Conservation (phyloP, 148 eudicot genomes). For the Vaccinium darrowii region DNA sequence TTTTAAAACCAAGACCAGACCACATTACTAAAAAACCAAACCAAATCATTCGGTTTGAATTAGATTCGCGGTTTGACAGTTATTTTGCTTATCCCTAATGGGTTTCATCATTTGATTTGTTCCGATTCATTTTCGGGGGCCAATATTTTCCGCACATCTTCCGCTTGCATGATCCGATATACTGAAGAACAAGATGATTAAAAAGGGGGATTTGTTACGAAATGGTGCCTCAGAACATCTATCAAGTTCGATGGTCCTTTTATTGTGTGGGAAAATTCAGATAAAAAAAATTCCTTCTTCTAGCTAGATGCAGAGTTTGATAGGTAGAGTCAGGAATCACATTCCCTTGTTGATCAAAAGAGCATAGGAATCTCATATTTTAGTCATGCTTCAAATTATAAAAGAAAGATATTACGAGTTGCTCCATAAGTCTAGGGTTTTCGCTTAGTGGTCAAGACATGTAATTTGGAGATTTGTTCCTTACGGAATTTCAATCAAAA, state of each 20-base stretch:
- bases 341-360: slow-evolving; percentile 10
- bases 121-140: neutral
- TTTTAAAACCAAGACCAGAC: too few species aligned
- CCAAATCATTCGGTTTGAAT: too few species aligned
- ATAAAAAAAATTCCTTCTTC: neutral
- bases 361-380: slow-evolving; percentile 9
- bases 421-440: too few species aligned
- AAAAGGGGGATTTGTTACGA: slow-evolving; percentile 5
- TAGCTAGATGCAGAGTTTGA: neutral
- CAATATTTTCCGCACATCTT: neutral
- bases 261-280: neutral
- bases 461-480: too few species aligned
- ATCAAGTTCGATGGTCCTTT: neutral
- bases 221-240: neutral
- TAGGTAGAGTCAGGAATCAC: slow-evolving; percentile 15
- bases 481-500: too few species aligned
- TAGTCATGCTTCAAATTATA: neutral
- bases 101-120: neutral
- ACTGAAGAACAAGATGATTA: neutral
- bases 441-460: too few species aligned
- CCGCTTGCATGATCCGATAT: neutral
- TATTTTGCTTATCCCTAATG: too few species aligned
- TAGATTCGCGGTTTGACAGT: too few species aligned
- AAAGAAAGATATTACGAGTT: neutral
- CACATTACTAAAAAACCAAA: too few species aligned